Evolutionary conservation across 768 basidiomycete species (phyloP).

Genomic region (Chalciporus piperatus): DNA sequence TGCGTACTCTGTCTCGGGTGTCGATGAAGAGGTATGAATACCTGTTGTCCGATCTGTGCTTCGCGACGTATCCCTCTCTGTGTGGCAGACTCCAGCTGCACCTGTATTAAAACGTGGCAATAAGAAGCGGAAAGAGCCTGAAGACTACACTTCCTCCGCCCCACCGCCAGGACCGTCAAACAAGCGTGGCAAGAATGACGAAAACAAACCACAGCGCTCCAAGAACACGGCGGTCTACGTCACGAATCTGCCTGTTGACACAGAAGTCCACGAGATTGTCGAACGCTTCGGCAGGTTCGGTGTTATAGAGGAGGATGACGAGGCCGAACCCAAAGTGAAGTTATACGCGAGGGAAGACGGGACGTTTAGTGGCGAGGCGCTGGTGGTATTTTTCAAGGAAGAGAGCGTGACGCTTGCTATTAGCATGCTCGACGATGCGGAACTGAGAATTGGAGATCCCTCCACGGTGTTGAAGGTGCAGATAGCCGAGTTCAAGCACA

Average conservation of each 20-base stretch:
- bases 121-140: constrained; percentile 76
- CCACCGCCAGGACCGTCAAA: constrained; percentile 50
- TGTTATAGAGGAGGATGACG: constrained; percentile 87
- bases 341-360: constrained; percentile 90
- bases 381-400: constrained; percentile 97
- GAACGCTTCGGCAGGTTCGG: constrained; percentile 90
- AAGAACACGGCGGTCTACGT: constrained; percentile 95
- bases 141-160: constrained; percentile 65
- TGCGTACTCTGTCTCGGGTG: constrained; percentile 87
- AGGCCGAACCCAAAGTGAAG: constrained; percentile 93
- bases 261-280: constrained; percentile 72
- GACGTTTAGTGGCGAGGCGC: constrained; percentile 87
- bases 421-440: constrained; percentile 87
- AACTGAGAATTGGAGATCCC: constrained; percentile 79
- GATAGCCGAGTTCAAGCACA: constrained; percentile 78
- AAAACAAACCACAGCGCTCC: constrained; percentile 54
- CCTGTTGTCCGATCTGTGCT: constrained; percentile 16
- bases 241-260: constrained; percentile 74
- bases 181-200: constrained; percentile 67
- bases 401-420: constrained; percentile 87
- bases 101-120: constrained; percentile 77
- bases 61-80: constrained; percentile 21
- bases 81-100: constrained; percentile 74
- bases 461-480: constrained; percentile 70
- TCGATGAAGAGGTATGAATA: constrained; percentile 83